Evolutionary conservation across 2,329 filamentous ascomycete genomes (phyloP).

Genomic region (Fusarium longipes): DNA sequence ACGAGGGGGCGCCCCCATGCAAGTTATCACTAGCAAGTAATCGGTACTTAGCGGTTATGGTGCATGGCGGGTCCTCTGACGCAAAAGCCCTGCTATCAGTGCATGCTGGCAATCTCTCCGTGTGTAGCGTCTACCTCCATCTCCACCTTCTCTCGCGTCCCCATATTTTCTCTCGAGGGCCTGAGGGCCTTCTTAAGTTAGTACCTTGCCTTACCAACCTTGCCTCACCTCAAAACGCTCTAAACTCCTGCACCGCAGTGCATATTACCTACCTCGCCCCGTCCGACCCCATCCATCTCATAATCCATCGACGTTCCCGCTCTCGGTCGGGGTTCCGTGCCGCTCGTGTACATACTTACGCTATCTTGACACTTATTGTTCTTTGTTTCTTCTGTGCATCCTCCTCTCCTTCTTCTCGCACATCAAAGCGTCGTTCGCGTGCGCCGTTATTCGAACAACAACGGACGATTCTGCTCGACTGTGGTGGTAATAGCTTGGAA

Average conservation of each 20-base stretch:
- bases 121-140: constrained; percentile 29
- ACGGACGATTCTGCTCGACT: constrained; percentile 5
- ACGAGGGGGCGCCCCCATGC: constrained; percentile 5
- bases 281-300: constrained; percentile 41
- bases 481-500: constrained; percentile 8
- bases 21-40: constrained; percentile 5
- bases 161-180: constrained; percentile 28
- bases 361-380: constrained; percentile 27
- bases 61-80: constrained; percentile 5
- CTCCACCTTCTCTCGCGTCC: constrained; percentile 19
- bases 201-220: constrained; percentile 33
- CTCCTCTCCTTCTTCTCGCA: constrained; percentile 10
- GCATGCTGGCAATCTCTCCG: constrained; percentile 16
- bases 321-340: constrained; percentile 41
- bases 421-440: constrained; percentile 21
- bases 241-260: constrained; percentile 36
- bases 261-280: constrained; percentile 37
- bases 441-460: constrained; percentile 7
- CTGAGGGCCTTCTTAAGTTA: constrained; percentile 36
- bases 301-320: constrained; percentile 39
- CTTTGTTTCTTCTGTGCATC: constrained; percentile 19
- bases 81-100: constrained; percentile 18
- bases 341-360: constrained; percentile 37
- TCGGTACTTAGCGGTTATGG: constrained; percentile 22
- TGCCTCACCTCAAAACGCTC: constrained; percentile 38